phyloP scores from a whole-genome alignment of 345 rosid species.

The Pugionium dolabratum region DNA sequence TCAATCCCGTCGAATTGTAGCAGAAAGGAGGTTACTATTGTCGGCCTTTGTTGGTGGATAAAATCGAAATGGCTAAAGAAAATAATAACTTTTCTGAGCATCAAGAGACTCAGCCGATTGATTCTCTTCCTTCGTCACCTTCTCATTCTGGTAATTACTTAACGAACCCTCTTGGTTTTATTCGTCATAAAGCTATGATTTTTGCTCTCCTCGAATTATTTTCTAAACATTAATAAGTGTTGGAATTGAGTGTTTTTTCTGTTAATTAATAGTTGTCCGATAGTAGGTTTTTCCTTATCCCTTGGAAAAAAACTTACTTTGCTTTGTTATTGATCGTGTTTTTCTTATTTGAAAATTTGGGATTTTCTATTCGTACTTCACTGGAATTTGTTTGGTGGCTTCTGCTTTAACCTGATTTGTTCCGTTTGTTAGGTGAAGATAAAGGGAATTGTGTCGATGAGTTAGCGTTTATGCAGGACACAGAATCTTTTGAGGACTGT shows the following conservation, averaged over 20 bases:
- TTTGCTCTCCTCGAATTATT: slow-evolving; percentile 4
- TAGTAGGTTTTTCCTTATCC: neutral
- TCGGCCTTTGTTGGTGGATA: slow-evolving; percentile 17
- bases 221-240: neutral
- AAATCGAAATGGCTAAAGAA: slow-evolving; percentile 39
- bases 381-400: neutral
- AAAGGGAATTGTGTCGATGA: slow-evolving; percentile 17
- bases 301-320: neutral
- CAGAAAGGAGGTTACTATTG: neutral
- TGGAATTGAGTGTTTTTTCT: slow-evolving; percentile 4
- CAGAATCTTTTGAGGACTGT: slow-evolving; percentile 37
- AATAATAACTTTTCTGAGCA: slow-evolving; percentile 10
- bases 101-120: slow-evolving; percentile 44
- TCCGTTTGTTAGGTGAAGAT: slow-evolving; percentile 26
- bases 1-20: slow-evolving; percentile 14
- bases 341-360: neutral
- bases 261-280: neutral
- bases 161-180: slow-evolving; percentile 1
- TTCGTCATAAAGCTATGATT: neutral
- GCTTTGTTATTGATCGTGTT: neutral
- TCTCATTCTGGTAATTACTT: slow-evolving; percentile 38
- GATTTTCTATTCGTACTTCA: neutral
- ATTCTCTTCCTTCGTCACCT: slow-evolving; percentile 34
- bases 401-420: neutral
- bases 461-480: slow-evolving; percentile 13